Conservation (phyloP, 1,284 basidiomycete genomes). For the Naganishia sp. region DNA sequence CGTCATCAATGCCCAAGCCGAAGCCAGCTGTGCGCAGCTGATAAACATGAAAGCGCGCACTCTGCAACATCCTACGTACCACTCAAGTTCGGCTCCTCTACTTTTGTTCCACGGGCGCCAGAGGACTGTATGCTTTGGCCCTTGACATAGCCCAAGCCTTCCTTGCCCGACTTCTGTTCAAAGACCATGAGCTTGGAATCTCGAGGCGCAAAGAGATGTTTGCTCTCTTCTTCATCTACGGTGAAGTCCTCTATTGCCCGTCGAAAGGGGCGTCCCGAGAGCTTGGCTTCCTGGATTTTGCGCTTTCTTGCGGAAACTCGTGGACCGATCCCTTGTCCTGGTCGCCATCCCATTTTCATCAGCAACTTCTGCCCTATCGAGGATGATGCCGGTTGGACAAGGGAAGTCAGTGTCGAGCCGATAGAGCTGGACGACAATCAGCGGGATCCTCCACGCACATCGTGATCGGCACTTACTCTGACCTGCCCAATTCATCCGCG, state of each 20-base stretch:
- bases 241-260: conserved; percentile 54
- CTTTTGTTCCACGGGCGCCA: conserved; percentile 13
- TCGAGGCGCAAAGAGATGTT: conserved; percentile 80
- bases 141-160: conserved; percentile 76
- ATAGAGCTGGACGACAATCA: conserved; percentile 24
- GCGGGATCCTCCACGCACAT: conserved; percentile 26
- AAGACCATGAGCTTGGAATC: conserved; percentile 70
- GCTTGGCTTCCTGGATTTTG: conserved; percentile 66
- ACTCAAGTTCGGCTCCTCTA: conserved; percentile 63
- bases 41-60: not conserved
- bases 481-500: conserved; percentile 55
- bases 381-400: conserved; percentile 56
- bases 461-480: conserved; percentile 14
- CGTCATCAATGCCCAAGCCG: conserved; percentile 77
- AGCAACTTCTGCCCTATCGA: conserved; percentile 75
- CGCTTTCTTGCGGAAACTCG: conserved; percentile 77
- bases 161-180: conserved; percentile 69
- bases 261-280: conserved; percentile 39
- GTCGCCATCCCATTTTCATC: conserved; percentile 92
- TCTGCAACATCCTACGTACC: conserved; percentile 53
- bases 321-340: conserved; percentile 90
- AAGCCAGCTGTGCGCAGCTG: conserved; percentile 60
- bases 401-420: conserved; percentile 55
- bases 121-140: conserved; percentile 62
- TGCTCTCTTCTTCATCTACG: conserved; percentile 73